These are phyloP conservation scores for Penicillium longicatenatum DNA, from an alignment of 495 filamentous ascomycete species.

Conservation along the genomic window DNA sequence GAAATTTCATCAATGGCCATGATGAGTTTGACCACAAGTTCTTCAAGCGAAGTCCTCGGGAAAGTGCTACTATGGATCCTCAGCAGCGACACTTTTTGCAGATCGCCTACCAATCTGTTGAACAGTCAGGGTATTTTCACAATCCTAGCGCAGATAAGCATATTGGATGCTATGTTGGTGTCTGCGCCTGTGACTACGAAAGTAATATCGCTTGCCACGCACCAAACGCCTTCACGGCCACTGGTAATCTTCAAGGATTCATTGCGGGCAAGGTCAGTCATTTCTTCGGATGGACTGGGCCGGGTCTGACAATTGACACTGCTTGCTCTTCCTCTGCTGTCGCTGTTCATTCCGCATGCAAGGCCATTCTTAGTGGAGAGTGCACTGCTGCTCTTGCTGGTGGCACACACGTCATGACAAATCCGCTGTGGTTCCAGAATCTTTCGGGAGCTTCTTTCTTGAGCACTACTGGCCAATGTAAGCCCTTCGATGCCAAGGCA, in stretches of 20 bases:
- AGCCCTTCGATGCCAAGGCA: conserved; percentile 69
- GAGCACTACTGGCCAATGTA: conserved; percentile 54
- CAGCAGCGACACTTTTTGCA: conserved; percentile 54
- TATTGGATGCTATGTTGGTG: conserved; percentile 42
- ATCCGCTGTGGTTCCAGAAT: conserved; percentile 36
- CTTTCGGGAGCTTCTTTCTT: conserved; percentile 40
- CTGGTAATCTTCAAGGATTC: conserved; percentile 38
- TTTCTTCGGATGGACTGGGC: conserved; percentile 55
- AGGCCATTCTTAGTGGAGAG: conserved; percentile 40
- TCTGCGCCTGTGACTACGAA: conserved; percentile 36
- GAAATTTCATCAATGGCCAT: conserved; percentile 46
- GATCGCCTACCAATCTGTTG: conserved; percentile 50
- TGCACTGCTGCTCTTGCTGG: conserved; percentile 42
- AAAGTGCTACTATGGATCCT: conserved; percentile 53
- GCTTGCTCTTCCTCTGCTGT: conserved; percentile 50
- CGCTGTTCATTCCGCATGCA: conserved; percentile 44
- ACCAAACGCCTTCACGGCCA: conserved; percentile 41
- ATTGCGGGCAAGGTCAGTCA: conserved; percentile 40
- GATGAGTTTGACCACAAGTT: conserved; percentile 56
- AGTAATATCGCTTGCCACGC: conserved; percentile 39
- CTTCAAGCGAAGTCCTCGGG: conserved; percentile 50
- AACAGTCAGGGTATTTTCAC: conserved; percentile 46
- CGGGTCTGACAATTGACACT: conserved; percentile 45
- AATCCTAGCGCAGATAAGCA: conserved; percentile 13
- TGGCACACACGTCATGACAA: conserved; percentile 46